Base-by-base conservation (phyloP, 371 early-diverging fungal genomes). In the Saksenaea vasiformis region DNA sequence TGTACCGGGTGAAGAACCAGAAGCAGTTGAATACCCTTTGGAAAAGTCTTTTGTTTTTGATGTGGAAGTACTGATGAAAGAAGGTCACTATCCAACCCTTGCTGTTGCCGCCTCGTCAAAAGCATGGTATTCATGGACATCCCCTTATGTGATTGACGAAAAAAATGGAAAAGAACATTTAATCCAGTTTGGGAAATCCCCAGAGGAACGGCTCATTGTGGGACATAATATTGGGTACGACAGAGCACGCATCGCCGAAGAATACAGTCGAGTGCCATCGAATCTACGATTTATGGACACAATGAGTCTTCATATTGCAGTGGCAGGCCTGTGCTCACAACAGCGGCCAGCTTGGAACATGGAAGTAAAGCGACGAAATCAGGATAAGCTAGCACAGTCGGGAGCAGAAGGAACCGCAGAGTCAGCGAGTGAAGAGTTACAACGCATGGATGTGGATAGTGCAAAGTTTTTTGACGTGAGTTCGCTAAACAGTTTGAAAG, bases 151-250 rank as follows among this genome's bases (percentile, higher is more conserved):
- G 9, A 75, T 71, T 24, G 78, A 80, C 7, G 77, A 86, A 31
- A 75, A 78, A 22, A 22, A 70, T 4, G 60, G 64, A 8, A 71
- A 70, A 17, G 76, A 74, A 24, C 85, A 83, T 47, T 72, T 96
- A 61, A 90, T 97, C 31, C 90, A 93, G 3, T 65, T 95, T 56
- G 82, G 79, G 36, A 53, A 54, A 47, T 58, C 56, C 55, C 38
- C 36, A 26, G 66, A 85, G 19, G 70, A 67, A 15, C 76, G 87
- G 0, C 60, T 97, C 0, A 68, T 97, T 9, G 84, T 98, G 8
- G 99, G 98, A 0, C 98, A 98, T 76, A 93, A 95, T 65, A 91
- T 98, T 1, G 88, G 93, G 0, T 98, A 89, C 68, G 99, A 98
- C 72, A 87, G 98, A 11, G 93, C 95, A 9, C 77, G 96, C 3